These are phyloP conservation scores for Ophiostoma populinum DNA, from an alignment of 2,329 filamentous ascomycete species.

Conservation along the genomic window DNA sequence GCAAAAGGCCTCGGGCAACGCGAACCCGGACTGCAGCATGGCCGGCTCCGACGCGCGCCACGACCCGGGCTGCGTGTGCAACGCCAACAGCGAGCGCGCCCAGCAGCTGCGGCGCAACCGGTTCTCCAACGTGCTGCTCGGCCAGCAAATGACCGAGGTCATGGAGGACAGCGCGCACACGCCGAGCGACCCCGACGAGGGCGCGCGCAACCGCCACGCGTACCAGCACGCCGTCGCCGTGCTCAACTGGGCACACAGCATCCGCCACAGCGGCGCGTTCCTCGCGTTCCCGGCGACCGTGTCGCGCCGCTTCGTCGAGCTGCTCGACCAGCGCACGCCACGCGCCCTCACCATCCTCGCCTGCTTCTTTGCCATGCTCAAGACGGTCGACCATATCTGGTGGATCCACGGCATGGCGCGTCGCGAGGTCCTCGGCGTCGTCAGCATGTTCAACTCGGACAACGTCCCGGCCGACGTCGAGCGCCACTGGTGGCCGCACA, in stretches of 20 bases:
- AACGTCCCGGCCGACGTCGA: constrained; percentile 24
- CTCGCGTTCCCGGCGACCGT: constrained; percentile 49
- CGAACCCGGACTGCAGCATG: constrained; percentile 1
- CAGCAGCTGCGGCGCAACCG: background rate
- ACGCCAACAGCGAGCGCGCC: background rate
- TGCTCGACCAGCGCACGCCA: constrained; percentile 39
- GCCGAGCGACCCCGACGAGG: constrained; percentile 10
- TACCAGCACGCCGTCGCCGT: constrained; percentile 49
- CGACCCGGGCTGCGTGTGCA: constrained; percentile 3
- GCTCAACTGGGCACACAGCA: constrained; percentile 48
- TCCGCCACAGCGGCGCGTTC: constrained; percentile 38
- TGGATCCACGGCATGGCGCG: constrained; percentile 52
- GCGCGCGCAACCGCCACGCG: constrained; percentile 28
- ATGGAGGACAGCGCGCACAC: constrained; percentile 15
- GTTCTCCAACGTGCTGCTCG: background rate
- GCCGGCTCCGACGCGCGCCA: background rate
- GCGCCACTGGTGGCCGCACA: constrained; percentile 38
- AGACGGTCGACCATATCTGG: constrained; percentile 45
- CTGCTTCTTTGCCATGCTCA: constrained; percentile 49
- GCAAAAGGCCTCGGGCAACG: constrained; percentile 2
- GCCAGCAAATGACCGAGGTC: constrained; percentile 16
- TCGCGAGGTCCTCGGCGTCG: constrained; percentile 46
- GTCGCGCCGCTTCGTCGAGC: constrained; percentile 40
- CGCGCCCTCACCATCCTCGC: constrained; percentile 46
- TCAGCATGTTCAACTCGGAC: constrained; percentile 38